A percentile compares a stretch with the other conserved stretches of the same genome.
Conservation (phyloP, 768 basidiomycete genomes). For the Phaeotremella skinneri region DNA sequence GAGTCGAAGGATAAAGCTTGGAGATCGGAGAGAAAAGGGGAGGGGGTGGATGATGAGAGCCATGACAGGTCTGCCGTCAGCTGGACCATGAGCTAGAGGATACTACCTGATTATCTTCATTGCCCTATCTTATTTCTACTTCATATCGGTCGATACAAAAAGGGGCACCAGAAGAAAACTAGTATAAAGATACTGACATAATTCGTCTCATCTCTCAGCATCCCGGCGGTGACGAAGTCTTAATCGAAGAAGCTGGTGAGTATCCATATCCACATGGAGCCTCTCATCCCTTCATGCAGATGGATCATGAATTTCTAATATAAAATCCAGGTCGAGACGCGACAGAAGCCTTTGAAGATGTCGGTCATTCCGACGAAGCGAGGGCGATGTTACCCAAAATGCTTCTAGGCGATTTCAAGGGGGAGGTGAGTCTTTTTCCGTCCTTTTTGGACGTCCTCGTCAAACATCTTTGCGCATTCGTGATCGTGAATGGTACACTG, state of each 20-base stretch:
- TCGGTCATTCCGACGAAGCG: slow-evolving; percentile 98
- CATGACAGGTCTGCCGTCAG: no score
- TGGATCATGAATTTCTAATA: slow-evolving; percentile 10
- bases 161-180: no score
- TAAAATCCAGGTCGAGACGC: slow-evolving; percentile 74
- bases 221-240: slow-evolving; percentile 97
- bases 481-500: slow-evolving; percentile 1
- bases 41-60: not conserved
- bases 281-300: slow-evolving; percentile 16
- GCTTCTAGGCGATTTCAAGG: slow-evolving; percentile 78
- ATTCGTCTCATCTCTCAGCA: slow-evolving; percentile 59
- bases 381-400: slow-evolving; percentile 75
- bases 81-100: no score
- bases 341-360: slow-evolving; percentile 98
- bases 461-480: not conserved
- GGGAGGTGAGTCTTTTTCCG: slow-evolving; percentile 57
- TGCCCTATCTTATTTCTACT: no score
- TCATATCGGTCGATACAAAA: no score
- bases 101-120: no score
- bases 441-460: no score
- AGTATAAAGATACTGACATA: no score
- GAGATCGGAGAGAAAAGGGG: not conserved
- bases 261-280: no score
- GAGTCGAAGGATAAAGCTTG: not conserved
- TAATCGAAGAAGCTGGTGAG: slow-evolving; percentile 75